Evolutionary conservation across 495 filamentous ascomycete species (phyloP).

Genomic region (Astrothelium macrocarpum): DNA sequence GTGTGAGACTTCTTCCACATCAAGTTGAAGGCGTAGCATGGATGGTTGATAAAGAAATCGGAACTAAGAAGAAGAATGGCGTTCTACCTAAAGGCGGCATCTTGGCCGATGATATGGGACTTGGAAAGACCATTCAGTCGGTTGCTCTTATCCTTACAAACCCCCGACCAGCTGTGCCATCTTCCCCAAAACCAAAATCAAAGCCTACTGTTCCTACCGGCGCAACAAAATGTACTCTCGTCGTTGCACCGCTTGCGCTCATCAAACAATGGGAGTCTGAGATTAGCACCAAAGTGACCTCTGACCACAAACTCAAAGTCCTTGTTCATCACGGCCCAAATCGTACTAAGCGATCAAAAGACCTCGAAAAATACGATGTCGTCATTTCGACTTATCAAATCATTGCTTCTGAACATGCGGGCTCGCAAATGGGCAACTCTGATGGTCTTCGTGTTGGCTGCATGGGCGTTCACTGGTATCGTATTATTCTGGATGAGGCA

Average conservation of each 20-base stretch:
- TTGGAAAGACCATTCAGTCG: conserved; percentile 78
- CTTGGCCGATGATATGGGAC: conserved; percentile 77
- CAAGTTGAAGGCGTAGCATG: conserved; percentile 87
- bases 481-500: conserved; percentile 90
- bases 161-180: conserved; percentile 50
- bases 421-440: conserved; percentile 40
- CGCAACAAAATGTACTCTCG: conserved; percentile 70
- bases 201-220: conserved; percentile 37
- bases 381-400: conserved; percentile 97
- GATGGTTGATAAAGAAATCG: conserved; percentile 85
- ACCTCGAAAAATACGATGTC: conserved; percentile 78
- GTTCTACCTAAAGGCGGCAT: conserved; percentile 78
- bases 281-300: conserved; percentile 65
- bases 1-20: conserved; percentile 79
- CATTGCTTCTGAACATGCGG: conserved; percentile 75
- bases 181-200: conserved; percentile 39
- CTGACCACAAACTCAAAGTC: conserved; percentile 60
- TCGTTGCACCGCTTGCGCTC: conserved; percentile 87
- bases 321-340: conserved; percentile 81
- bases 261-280: conserved; percentile 98
- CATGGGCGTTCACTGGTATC: conserved; percentile 89
- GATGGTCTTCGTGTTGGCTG: conserved; percentile 60
- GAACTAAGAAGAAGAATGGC: conserved; percentile 61
- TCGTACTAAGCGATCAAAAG: conserved; percentile 64
- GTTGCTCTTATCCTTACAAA: conserved; percentile 77